phyloP scores from a whole-genome alignment of 192 early-diverging fungal genomes.

The Funneliformis mosseae region DNA sequence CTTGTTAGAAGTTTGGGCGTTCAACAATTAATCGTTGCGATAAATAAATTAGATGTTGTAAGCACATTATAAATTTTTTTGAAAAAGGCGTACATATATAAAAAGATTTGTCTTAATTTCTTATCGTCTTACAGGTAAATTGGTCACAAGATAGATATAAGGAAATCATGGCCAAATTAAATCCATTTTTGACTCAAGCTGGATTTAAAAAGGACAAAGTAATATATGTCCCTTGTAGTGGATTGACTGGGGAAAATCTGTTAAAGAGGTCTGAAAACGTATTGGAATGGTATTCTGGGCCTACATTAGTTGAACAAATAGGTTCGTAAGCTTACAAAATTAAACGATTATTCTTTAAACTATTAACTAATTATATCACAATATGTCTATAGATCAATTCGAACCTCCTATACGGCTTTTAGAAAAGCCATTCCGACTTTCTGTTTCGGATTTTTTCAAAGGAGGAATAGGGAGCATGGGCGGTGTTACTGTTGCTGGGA shows the following conservation, averaged over 20 bases:
- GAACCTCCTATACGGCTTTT: conserved; percentile 74
- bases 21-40: conserved; percentile 85
- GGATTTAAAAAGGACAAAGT: conserved; percentile 80
- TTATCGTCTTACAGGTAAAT: conserved; percentile 47
- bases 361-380: conserved; percentile 2
- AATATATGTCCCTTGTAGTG: conserved; percentile 88
- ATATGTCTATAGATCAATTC: conserved; percentile 66
- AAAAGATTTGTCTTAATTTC: neutral
- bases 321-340: conserved; percentile 43
- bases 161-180: conserved; percentile 72
- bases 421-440: conserved; percentile 82
- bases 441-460: conserved; percentile 89
- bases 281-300: conserved; percentile 78
- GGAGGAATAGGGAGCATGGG: conserved; percentile 75
- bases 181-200: conserved; percentile 71
- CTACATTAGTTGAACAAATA: conserved; percentile 73
- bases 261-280: conserved; percentile 45
- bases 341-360: neutral
- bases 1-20: conserved; percentile 92
- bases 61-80: conserved; percentile 28
- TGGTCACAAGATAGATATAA: conserved; percentile 83
- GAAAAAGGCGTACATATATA: neutral
- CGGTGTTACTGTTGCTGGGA: conserved; percentile 80
- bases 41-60: conserved; percentile 95
- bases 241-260: conserved; percentile 90